Conservation (phyloP, 1,284 basidiomycete species). For the Irpex sp. region DNA sequence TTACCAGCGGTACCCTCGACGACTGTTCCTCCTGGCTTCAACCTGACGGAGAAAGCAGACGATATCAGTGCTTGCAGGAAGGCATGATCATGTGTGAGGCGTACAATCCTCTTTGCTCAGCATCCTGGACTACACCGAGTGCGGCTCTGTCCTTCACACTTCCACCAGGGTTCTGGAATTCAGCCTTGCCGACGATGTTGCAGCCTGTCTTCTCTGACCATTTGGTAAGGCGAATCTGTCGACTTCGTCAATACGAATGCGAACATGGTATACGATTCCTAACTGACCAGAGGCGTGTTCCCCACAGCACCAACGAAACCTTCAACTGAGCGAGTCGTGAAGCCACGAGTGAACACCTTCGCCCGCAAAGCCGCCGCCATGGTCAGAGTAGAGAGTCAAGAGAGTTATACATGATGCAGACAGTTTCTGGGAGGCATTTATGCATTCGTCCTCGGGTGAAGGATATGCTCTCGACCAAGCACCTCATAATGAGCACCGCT, state of each 20-base stretch:
- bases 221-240: constrained; percentile 84
- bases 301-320: constrained; percentile 94
- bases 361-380: constrained; percentile 29
- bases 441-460: not conserved
- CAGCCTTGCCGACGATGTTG: constrained; percentile 93
- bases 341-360: constrained; percentile 44
- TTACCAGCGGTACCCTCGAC: constrained; percentile 99
- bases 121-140: constrained; percentile 89
- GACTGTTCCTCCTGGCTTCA: constrained; percentile 93
- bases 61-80: not conserved
- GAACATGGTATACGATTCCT: not conserved
- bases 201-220: constrained; percentile 93
- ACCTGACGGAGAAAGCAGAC: constrained; percentile 41
- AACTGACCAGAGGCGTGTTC: constrained; percentile 91
- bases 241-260: not conserved
- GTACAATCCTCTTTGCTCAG: constrained; percentile 87
- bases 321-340: constrained; percentile 68
- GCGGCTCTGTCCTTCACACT: constrained; percentile 99
- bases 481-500: constrained; percentile 41
- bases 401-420: not conserved
- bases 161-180: constrained; percentile 99
- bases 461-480: constrained; percentile 22
- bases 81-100: constrained; percentile 31
- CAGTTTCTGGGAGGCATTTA: not conserved
- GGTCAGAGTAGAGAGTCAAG: constrained; percentile 21